Conservation (phyloP, 208 protist genomes). For the Acanthamoeba royreba region DNA sequence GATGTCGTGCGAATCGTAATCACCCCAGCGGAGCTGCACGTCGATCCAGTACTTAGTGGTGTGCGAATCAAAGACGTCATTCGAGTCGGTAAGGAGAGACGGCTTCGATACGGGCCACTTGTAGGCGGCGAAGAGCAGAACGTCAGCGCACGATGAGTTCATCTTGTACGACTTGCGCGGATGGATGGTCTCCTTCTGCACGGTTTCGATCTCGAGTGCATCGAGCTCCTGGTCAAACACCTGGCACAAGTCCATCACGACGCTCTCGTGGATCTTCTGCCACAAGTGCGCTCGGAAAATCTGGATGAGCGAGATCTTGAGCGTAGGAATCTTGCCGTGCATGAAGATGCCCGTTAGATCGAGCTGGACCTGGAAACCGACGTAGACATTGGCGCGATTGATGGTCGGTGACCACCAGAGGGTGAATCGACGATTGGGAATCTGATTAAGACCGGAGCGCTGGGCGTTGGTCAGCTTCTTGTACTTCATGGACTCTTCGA, state of each 20-base stretch:
- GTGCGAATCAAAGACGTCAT: slow-evolving; percentile 84
- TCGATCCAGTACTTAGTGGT: slow-evolving; percentile 99
- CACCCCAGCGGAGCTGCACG: slow-evolving; percentile 97
- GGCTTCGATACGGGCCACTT: slow-evolving; percentile 96
- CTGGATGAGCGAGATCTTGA: slow-evolving; percentile 99
- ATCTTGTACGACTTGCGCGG: slow-evolving; percentile 98
- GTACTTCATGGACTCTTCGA: slow-evolving; percentile 99
- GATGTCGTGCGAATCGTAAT: slow-evolving; percentile 97
- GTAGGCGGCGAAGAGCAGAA: slow-evolving; percentile 90
- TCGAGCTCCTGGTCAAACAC: slow-evolving; percentile 96
- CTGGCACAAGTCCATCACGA: slow-evolving; percentile 98
- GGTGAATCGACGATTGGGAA: slow-evolving; percentile 99
- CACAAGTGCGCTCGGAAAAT: slow-evolving; percentile 99
- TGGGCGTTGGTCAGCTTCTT: slow-evolving; percentile 99
- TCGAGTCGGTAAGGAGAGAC: slow-evolving; percentile 89
- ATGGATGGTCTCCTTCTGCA: slow-evolving; percentile 99
- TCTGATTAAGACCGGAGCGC: slow-evolving; percentile 99
- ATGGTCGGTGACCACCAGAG: slow-evolving; percentile 99
- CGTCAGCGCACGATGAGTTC: slow-evolving; percentile 95
- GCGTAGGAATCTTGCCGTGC: slow-evolving; percentile 99
- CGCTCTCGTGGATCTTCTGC: slow-evolving; percentile 99
- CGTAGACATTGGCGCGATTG: slow-evolving; percentile 99
- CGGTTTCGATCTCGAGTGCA: slow-evolving; percentile 96
- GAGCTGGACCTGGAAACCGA: slow-evolving; percentile 99
- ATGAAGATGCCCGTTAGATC: slow-evolving; percentile 99